Evolutionary conservation across 495 filamentous ascomycete species (phyloP), one percentile per base, ranked within the genome.

Genomic region (Aspergillus taichungensis): DNA sequence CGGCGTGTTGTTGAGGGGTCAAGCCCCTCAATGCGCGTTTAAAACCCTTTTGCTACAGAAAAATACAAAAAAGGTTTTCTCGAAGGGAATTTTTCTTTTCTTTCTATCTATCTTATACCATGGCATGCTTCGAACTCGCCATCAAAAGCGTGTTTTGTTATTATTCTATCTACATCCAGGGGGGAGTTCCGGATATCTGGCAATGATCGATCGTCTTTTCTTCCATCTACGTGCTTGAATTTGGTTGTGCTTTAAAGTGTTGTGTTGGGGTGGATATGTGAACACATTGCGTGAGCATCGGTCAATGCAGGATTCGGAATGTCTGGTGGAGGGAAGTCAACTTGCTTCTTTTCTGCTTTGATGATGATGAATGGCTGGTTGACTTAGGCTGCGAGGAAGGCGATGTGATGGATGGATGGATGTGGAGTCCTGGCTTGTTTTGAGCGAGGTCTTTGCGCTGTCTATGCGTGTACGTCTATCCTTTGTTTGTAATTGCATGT

Each of bases 171-270:
- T 40, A 34, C 35, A 13, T 32, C 37, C 46, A 42, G 51, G 61
- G 77, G 78, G 82, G 80, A 76, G 75, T 75, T 90, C 84, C 84
- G 85, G 85, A 88, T 87, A 88, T 87, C 83, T 85, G 79, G 78
- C 79, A 81, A 57, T 60, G 55, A 53, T 78, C 54, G 59, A 49
- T 54, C 46, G 72, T 66, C 67, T 66, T 70, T 65, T 67, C 60
- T 55, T 57, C 62, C 60, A 58, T 53, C 49, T 57, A 50, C 51
- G 40, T 53, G 45, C 34, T 53, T 54, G 33, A 45, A 39, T 46
- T 24, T 55, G 46, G 51, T 34, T 31, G 48, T 47, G 39, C 51
- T 58, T 31, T 52, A n/a, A n/a, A n/a, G n/a, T n/a, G n/a, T n/a
- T n/a, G 24, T 43, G 29, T 38, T 37, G 35, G 4, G 18, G 2